Evolutionary conservation across 1,139 yeast species (phyloP).

Genomic region (Pichia sp.): DNA sequence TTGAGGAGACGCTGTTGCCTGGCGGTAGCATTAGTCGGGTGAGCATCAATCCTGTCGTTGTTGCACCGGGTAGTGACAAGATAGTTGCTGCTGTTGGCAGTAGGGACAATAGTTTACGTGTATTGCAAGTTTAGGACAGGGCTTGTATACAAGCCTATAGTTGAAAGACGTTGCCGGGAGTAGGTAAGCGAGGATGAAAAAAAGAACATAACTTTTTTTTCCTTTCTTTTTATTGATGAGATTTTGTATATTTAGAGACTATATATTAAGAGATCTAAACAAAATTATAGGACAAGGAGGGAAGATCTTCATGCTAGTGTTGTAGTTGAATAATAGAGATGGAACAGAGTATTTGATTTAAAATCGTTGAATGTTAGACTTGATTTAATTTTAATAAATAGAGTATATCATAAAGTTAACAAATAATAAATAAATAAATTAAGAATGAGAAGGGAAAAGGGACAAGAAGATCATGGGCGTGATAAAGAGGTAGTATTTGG

Average conservation of each 20-base stretch:
- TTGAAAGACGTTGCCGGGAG: too few species aligned
- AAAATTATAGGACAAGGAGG: not conserved
- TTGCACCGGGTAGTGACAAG: conserved; percentile 22
- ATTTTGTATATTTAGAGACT: not conserved
- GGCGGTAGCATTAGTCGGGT: conserved; percentile 57
- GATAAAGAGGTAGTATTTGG: not conserved
- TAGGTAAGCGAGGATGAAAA: not conserved
- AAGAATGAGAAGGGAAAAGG: not conserved
- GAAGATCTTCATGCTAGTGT: not conserved
- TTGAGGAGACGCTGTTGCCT: conserved; percentile 47
- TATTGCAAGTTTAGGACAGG: conserved; percentile 36
- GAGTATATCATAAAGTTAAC: conserved; percentile 1
- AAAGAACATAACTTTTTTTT: too few species aligned
- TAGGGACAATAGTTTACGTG: conserved; percentile 62
- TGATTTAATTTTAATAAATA: not conserved
- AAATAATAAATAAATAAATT: conserved; percentile 2
- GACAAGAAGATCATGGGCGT: not conserved
- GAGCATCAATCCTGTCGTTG: conserved; percentile 43
- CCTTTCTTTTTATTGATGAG: not conserved
- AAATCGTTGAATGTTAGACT: not conserved
- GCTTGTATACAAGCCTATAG: too few species aligned
- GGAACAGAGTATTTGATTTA: not conserved
- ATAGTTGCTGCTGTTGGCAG: conserved; percentile 60
- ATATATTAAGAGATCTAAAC: not conserved
- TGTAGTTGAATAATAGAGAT: not conserved